Conservation (phyloP, 306 rosid genomes). For the Vicia faba region DNA sequence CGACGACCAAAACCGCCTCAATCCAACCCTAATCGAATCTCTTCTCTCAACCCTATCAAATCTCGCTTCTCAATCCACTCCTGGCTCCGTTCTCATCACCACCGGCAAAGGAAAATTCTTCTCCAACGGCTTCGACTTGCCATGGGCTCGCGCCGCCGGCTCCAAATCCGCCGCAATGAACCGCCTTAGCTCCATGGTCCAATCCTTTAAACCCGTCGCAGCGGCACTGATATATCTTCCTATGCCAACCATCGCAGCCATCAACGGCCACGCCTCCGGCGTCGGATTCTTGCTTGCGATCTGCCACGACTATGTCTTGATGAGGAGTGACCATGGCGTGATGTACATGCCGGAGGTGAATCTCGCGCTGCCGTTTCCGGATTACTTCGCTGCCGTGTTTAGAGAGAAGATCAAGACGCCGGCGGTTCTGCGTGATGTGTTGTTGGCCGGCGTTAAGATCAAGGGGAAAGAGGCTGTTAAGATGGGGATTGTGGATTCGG, state of each 20-base stretch:
- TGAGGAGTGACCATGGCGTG: slow-evolving; percentile 66
- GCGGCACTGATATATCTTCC: slow-evolving; percentile 68
- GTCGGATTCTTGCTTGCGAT: slow-evolving; percentile 60
- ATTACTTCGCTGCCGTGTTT: slow-evolving; percentile 51
- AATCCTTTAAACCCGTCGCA: slow-evolving; percentile 48
- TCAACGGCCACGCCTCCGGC: slow-evolving; percentile 64
- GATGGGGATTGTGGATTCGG: slow-evolving; percentile 69
- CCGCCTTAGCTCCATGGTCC: slow-evolving; percentile 52
- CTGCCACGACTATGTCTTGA: slow-evolving; percentile 64
- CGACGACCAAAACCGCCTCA: slow-evolving; percentile 59
- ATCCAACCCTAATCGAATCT: slow-evolving; percentile 50
- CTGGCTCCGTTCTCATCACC: slow-evolving; percentile 70
- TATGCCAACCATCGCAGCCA: slow-evolving; percentile 72
- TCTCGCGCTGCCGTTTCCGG: slow-evolving; percentile 56
- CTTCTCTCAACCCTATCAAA: slow-evolving; percentile 51
- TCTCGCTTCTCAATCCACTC: slow-evolving; percentile 50
- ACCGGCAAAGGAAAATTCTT: slow-evolving; percentile 68
- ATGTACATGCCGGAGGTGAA: slow-evolving; percentile 78
- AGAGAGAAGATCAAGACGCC: slow-evolving; percentile 50
- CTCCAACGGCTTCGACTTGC: slow-evolving; percentile 80
- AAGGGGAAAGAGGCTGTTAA: slow-evolving; percentile 54
- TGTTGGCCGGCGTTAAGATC: slow-evolving; percentile 52
- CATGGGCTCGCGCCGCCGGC: slow-evolving; percentile 59
- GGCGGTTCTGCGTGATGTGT: slow-evolving; percentile 48
- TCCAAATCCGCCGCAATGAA: slow-evolving; percentile 41